phyloP scores from a whole-genome alignment of 495 filamentous ascomycete genomes.

The Rusavskia elegans region DNA sequence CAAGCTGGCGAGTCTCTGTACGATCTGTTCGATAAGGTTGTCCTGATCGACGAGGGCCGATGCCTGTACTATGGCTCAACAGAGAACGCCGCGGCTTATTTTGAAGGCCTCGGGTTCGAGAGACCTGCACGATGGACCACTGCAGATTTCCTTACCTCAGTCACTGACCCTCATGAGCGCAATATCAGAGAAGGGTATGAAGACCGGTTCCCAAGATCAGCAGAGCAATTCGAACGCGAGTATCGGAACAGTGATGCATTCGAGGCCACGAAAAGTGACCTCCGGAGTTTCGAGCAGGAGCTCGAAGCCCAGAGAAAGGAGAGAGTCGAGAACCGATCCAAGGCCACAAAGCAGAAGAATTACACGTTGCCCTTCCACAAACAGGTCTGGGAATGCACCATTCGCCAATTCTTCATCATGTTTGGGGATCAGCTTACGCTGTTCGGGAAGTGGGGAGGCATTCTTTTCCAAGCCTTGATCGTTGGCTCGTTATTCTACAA shows the following conservation, averaged over 20 bases:
- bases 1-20: conserved; percentile 57
- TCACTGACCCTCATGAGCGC: conserved; percentile 47
- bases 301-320: conserved; percentile 29
- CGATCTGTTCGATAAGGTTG: conserved; percentile 54
- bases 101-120: conserved; percentile 46
- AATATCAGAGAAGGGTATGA: conserved; percentile 42
- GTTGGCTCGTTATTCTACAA: conserved; percentile 66
- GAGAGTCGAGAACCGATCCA: conserved; percentile 26
- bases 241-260: conserved; percentile 33
- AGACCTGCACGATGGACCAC: conserved; percentile 47
- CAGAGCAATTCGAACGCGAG: conserved; percentile 37
- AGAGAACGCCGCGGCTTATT: conserved; percentile 41
- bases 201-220: conserved; percentile 40
- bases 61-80: conserved; percentile 48
- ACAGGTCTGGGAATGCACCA: conserved; percentile 51
- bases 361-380: conserved; percentile 50
- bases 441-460: conserved; percentile 33
- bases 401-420: conserved; percentile 52
- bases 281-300: conserved; percentile 35
- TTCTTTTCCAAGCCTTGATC: conserved; percentile 59
- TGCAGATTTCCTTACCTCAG: conserved; percentile 53
- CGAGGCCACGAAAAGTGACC: conserved; percentile 23
- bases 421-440: conserved; percentile 40
- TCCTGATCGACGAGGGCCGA: conserved; percentile 51
- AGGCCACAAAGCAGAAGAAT: conserved; percentile 41